Conservation (phyloP, 192 early-diverging fungal genomes). For the Radiomyces spectabilis region DNA sequence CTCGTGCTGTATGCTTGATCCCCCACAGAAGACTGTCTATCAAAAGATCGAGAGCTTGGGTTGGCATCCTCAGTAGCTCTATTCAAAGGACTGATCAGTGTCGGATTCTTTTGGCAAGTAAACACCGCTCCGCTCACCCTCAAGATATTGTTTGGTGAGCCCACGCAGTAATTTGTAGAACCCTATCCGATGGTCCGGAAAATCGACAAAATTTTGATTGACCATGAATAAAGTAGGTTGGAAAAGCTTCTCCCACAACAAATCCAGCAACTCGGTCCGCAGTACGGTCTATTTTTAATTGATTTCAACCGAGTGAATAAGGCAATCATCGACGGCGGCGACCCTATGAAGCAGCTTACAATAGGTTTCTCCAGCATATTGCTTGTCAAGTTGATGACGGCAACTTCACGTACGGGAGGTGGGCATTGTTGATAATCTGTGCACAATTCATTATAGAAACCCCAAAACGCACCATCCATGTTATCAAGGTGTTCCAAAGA, state of each 20-base stretch:
- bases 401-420: too few species aligned
- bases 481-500: too few species aligned
- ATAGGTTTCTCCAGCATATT: too few species aligned
- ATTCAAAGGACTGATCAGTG: too few species aligned
- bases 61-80: neutral
- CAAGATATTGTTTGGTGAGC: constrained; percentile 1
- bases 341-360: too few species aligned
- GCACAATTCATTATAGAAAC: too few species aligned
- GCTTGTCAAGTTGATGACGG: too few species aligned
- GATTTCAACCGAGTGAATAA: too few species aligned
- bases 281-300: neutral
- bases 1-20: constrained; percentile 11
- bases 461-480: too few species aligned
- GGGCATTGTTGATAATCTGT: too few species aligned
- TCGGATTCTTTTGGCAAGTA: too few species aligned
- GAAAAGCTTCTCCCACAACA: neutral
- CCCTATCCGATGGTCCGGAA: constrained; percentile 10
- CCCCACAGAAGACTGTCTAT: constrained; percentile 22
- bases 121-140: constrained; percentile 9
- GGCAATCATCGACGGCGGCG: too few species aligned
- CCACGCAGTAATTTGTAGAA: constrained; percentile 10
- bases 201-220: constrained; percentile 14
- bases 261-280: neutral
- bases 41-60: neutral
- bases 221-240: constrained; percentile 9